Percentiles rank a stretch among this genome's conserved stretches.
phyloP scores from a whole-genome alignment of 495 filamentous ascomycete genomes.

The Filosporella fistucella region DNA sequence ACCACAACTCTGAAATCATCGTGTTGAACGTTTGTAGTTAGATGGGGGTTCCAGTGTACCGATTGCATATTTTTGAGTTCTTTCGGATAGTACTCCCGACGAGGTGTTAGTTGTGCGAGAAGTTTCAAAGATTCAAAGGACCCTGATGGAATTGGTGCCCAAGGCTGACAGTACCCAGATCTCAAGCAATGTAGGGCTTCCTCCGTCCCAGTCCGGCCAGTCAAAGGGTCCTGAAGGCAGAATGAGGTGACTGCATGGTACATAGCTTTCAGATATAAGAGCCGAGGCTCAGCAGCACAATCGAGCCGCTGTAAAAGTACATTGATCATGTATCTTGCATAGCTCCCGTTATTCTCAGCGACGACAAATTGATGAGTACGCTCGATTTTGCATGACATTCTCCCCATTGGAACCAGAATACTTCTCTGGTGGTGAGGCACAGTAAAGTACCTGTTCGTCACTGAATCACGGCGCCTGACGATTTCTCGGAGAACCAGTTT shows the following conservation, averaged over 20 bases:
- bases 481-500: slow-evolving; percentile 40
- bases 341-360: slow-evolving; percentile 4
- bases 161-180: slow-evolving; percentile 43
- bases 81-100: slow-evolving; percentile 50
- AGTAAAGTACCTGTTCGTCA: not conserved
- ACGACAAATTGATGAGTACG: slow-evolving; percentile 1
- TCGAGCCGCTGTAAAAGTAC: slow-evolving; percentile 38
- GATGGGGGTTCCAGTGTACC: slow-evolving; percentile 5
- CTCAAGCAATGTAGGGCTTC: slow-evolving; percentile 47
- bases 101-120: slow-evolving; percentile 44
- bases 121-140: slow-evolving; percentile 24
- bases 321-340: slow-evolving; percentile 42
- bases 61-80: slow-evolving; percentile 30
- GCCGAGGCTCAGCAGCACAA: slow-evolving; percentile 37
- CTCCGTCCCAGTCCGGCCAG: slow-evolving; percentile 54
- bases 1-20: slow-evolving; percentile 39
- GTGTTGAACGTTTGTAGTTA: slow-evolving; percentile 49
- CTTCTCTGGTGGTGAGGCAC: not conserved
- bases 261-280: slow-evolving; percentile 47
- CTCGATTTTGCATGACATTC: not conserved
- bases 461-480: not conserved
- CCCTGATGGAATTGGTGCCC: slow-evolving; percentile 21
- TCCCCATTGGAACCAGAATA: slow-evolving; percentile 16
- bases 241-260: slow-evolving; percentile 58
- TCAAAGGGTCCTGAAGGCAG: slow-evolving; percentile 53